Conservation (phyloP, 2,329 filamentous ascomycete species). For the Myriosclerotinia scirpicola region DNA sequence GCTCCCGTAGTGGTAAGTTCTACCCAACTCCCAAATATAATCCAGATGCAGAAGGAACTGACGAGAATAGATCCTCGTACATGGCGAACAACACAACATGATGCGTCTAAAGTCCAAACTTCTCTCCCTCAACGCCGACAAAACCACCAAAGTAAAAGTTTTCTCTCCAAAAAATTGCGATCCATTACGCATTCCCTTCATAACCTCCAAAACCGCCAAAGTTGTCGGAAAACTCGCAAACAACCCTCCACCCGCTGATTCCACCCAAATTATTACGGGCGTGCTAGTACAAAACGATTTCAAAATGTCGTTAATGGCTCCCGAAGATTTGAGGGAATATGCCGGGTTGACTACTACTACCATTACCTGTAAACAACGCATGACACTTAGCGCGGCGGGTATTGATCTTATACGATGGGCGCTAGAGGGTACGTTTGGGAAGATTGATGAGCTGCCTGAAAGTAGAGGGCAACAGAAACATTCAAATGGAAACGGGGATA, state of each 20-base stretch:
- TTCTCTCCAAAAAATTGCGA: constrained; percentile 94
- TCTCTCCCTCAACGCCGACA: constrained; percentile 83
- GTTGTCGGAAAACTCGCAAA: constrained; percentile 92
- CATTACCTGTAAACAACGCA: constrained; percentile 86
- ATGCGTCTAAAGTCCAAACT: constrained; percentile 94
- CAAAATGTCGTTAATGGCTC: constrained; percentile 94
- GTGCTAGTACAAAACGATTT: constrained; percentile 98
- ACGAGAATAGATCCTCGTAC: constrained; percentile 75
- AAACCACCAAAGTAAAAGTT: constrained; percentile 78
- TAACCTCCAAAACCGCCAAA: constrained; percentile 90
- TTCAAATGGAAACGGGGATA: constrained; percentile 36
- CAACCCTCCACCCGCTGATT: constrained; percentile 58
- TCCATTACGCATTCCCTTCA: constrained; percentile 91
- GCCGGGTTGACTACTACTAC: constrained; percentile 95
- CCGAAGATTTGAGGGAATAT: constrained; percentile 92
- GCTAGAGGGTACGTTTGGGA: constrained; percentile 89
- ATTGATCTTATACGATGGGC: constrained; percentile 92
- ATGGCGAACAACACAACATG: constrained; percentile 98
- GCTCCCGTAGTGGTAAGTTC: constrained; percentile 85
- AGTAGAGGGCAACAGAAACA: constrained; percentile 45
- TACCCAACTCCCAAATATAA: neutral
- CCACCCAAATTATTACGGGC: constrained; percentile 71
- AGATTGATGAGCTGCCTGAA: constrained; percentile 63
- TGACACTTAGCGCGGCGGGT: constrained; percentile 84
- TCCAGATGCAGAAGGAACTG: constrained; percentile 24